phyloP scores from a whole-genome alignment of 176 grass and related monocot species.

The Oryza longistaminata region DNA sequence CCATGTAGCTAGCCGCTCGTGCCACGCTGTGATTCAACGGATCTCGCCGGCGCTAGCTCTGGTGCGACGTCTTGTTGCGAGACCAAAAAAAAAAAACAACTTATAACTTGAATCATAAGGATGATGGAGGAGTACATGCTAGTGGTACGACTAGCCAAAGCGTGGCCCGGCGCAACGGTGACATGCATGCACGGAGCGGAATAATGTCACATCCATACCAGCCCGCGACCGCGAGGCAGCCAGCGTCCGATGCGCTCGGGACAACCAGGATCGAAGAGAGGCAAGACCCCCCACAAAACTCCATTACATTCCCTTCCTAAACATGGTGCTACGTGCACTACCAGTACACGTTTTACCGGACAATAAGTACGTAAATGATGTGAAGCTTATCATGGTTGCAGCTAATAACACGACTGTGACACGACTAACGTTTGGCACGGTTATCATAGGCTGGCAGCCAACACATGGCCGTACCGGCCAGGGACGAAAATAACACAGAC shows the following conservation, averaged over 20 bases:
- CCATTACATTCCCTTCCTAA: not conserved
- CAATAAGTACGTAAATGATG: too few species aligned
- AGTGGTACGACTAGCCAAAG: not conserved
- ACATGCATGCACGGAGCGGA: not conserved
- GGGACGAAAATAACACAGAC: not conserved
- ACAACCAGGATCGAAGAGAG: not conserved
- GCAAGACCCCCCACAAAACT: not conserved
- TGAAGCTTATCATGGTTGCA: too few species aligned
- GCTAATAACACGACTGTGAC: too few species aligned
- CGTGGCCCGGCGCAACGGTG: conserved; percentile 17
- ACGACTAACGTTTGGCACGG: too few species aligned
- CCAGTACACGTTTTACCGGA: too few species aligned
- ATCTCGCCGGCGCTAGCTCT: not conserved
- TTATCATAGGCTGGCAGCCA: not conserved
- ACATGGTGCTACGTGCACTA: too few species aligned
- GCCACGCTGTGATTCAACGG: not conserved
- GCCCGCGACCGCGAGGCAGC: not conserved
- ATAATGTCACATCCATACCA: conserved; percentile 10
- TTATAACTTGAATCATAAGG: not conserved
- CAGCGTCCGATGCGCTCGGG: not conserved
- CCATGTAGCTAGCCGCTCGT: not conserved
- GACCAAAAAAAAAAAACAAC: not conserved
- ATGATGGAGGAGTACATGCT: not conserved
- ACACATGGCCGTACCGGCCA: not conserved
- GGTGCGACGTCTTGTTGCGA: not conserved